Conservation (phyloP, 139 green algal genomes). For the Haematococcus sp. region DNA sequence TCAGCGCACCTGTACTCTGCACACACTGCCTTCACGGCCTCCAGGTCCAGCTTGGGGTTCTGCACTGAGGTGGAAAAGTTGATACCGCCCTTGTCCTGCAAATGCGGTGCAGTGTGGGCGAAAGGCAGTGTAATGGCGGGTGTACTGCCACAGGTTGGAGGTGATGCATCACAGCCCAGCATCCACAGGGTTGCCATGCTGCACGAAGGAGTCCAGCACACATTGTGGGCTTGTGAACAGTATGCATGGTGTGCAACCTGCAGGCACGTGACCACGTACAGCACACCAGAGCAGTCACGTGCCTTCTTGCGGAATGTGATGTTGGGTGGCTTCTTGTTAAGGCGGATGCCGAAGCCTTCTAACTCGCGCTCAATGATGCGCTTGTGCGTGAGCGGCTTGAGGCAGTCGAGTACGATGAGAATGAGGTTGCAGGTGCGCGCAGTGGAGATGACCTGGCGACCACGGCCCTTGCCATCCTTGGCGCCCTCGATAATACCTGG, state of each 20-base stretch:
- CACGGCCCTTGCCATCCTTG: constrained; percentile 67
- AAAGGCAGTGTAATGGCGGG: too few species aligned
- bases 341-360: constrained; percentile 85
- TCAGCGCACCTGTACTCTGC: constrained; percentile 67
- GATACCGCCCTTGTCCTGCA: constrained; percentile 95
- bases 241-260: too few species aligned
- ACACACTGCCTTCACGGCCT: constrained; percentile 86
- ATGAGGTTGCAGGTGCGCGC: constrained; percentile 98
- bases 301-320: constrained; percentile 76
- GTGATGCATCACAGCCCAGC: too few species aligned
- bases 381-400: constrained; percentile 99
- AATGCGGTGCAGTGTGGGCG: neutral
- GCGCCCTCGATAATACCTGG: constrained; percentile 98
- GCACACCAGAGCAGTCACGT: too few species aligned
- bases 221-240: too few species aligned
- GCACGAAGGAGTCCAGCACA: too few species aligned
- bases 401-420: constrained; percentile 95
- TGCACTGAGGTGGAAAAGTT: constrained; percentile 39
- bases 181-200: too few species aligned
- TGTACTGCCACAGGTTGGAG: too few species aligned
- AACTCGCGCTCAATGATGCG: constrained; percentile 60
- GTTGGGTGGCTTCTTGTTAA: constrained; percentile 95
- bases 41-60: constrained; percentile 79
- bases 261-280: too few species aligned
- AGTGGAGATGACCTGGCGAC: constrained; percentile 87